phyloP scores from a whole-genome alignment of 2,329 filamentous ascomycete species.

The Venturiaceae sp. region DNA sequence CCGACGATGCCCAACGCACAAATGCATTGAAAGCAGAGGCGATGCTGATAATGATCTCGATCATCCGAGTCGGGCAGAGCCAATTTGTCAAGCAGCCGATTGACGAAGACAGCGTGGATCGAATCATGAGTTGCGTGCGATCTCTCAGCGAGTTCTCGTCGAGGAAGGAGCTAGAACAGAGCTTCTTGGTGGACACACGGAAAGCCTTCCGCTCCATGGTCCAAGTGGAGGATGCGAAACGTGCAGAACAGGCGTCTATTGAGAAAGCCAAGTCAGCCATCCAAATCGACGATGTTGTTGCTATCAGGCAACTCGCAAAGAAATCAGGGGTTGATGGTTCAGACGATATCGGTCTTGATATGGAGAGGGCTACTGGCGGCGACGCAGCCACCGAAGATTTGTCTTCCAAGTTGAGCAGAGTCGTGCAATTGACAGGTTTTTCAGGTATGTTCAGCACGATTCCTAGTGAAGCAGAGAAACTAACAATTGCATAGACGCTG shows the following conservation, averaged over 20 bases:
- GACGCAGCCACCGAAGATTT: constrained; percentile 78
- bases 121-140: constrained; percentile 95
- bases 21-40: constrained; percentile 68
- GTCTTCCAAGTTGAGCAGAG: constrained; percentile 86
- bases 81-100: constrained; percentile 96
- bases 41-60: constrained; percentile 99
- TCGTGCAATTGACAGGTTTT: constrained; percentile 96
- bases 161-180: constrained; percentile 81
- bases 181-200: constrained; percentile 88
- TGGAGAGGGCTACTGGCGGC: constrained; percentile 90
- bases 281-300: constrained; percentile 90
- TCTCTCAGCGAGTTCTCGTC: constrained; percentile 83
- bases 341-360: constrained; percentile 79
- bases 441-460: constrained; percentile 41
- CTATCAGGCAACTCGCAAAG: constrained; percentile 86
- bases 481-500: constrained; percentile 46
- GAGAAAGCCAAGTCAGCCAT: constrained; percentile 91
- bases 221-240: constrained; percentile 93
- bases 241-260: constrained; percentile 83
- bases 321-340: constrained; percentile 74
- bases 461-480: too few species aligned
- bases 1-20: constrained; percentile 72
- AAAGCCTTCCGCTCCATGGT: constrained; percentile 98
- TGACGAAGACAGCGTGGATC: constrained; percentile 95
- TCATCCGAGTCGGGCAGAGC: constrained; percentile 96